Evolutionary conservation across 306 rosid genomes (phyloP).

Genomic region (Lupinus albus): DNA sequence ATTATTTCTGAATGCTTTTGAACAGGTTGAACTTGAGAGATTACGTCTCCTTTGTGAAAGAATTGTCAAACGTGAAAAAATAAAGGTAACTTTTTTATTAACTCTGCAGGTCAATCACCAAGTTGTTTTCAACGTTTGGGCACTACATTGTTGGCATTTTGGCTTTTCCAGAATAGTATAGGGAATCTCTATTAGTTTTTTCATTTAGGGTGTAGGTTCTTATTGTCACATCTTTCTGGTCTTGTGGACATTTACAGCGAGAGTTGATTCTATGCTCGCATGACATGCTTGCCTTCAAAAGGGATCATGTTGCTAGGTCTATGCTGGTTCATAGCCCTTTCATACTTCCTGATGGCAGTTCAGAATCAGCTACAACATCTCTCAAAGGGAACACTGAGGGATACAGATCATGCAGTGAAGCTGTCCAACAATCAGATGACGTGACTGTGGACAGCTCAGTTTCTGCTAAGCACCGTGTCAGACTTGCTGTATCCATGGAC

Average conservation of each 20-base stretch:
- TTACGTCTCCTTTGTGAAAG: constrained; percentile 95
- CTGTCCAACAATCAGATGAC: constrained; percentile 90
- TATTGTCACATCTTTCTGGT: constrained; percentile 28
- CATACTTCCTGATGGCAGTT: constrained; percentile 77
- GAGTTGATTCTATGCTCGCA: constrained; percentile 90
- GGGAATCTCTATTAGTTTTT: constrained; percentile 5
- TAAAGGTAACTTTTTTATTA: constrained; percentile 61
- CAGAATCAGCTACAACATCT: constrained; percentile 98
- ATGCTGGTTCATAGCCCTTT: constrained; percentile 65
- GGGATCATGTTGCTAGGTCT: constrained; percentile 82
- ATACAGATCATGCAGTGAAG: constrained; percentile 81
- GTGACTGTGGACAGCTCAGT: constrained; percentile 84
- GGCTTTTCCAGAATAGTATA: background rate
- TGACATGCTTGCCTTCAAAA: constrained; percentile 76
- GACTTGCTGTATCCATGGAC: constrained; percentile 64
- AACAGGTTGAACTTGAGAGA: constrained; percentile 95
- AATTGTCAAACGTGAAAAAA: constrained; percentile 89
- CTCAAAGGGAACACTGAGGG: constrained; percentile 82
- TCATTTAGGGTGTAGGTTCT: background rate
- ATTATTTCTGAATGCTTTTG: constrained; percentile 36
- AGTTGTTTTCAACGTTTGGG: constrained; percentile 12
- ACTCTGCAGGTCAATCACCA: background rate
- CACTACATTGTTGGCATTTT: constrained; percentile 1
- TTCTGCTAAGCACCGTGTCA: constrained; percentile 61
- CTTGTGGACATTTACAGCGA: constrained; percentile 65